Evolutionary conservation across 768 basidiomycete genomes (phyloP).

Genomic region (Rhizopogon vinicolor): DNA sequence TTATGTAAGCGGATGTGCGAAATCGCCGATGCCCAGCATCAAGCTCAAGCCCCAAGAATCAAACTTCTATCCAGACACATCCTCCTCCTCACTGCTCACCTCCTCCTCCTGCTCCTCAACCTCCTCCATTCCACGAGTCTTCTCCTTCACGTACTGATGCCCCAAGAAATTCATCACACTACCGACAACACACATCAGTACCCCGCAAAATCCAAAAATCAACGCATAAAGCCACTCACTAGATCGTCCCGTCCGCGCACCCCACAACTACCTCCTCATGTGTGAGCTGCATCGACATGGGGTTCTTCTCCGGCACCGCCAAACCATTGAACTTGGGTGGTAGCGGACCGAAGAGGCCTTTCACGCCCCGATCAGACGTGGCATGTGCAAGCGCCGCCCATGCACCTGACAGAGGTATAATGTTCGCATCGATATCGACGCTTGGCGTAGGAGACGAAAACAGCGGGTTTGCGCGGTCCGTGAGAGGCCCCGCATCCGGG

Average conservation of each 20-base stretch:
- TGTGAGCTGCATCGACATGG: constrained; percentile 90
- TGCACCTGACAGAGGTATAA: constrained; percentile 66
- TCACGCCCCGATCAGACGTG: constrained; percentile 34
- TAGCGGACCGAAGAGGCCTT: constrained; percentile 57
- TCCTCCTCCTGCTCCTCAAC: background rate
- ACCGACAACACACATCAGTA: constrained; percentile 9
- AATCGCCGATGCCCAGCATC: no score
- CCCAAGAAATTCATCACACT: constrained; percentile 64
- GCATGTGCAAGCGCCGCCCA: constrained; percentile 64
- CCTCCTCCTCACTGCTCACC: background rate
- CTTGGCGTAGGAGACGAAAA: constrained; percentile 23
- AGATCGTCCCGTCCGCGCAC: constrained; percentile 88
- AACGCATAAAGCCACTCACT: constrained; percentile 47
- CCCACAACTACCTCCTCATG: constrained; percentile 91
- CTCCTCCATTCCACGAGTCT: background rate
- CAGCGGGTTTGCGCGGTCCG: constrained; percentile 10
- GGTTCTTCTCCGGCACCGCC: constrained; percentile 87
- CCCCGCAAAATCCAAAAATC: background rate
- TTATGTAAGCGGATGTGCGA: background rate
- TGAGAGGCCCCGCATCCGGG: background rate
- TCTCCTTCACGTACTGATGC: constrained; percentile 43
- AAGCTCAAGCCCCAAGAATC: background rate
- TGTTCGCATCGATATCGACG: constrained; percentile 61
- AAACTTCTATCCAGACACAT: background rate
- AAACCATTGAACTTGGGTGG: constrained; percentile 73